phyloP scores from a whole-genome alignment of 768 basidiomycete genomes.

The Nidularia sp. region DNA sequence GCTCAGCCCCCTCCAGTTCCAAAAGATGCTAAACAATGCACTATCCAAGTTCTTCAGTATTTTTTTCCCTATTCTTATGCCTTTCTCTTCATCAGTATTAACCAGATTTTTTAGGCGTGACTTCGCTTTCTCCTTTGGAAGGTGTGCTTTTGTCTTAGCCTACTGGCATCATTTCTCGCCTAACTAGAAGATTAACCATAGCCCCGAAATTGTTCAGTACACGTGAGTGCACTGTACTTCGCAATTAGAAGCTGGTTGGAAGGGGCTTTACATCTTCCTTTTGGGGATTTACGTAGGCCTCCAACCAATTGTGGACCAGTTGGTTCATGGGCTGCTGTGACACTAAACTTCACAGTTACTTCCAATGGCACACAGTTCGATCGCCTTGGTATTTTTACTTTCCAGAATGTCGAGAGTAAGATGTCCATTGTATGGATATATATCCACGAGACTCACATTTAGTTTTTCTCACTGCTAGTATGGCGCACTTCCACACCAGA shows the following conservation, averaged over 20 bases:
- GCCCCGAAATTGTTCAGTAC: slow-evolving; percentile 62
- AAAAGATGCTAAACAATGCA: slow-evolving; percentile 54
- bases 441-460: not conserved
- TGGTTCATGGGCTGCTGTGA: slow-evolving; percentile 74
- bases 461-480: slow-evolving; percentile 29
- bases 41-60: slow-evolving; percentile 59
- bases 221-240: slow-evolving; percentile 27
- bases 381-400: slow-evolving; percentile 67
- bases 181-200: slow-evolving; percentile 15
- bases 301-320: slow-evolving; percentile 66
- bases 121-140: slow-evolving; percentile 68
- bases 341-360: slow-evolving; percentile 73
- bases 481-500: slow-evolving; percentile 83
- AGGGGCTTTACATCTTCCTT: not conserved
- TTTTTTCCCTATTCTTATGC: not conserved
- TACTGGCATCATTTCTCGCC: not conserved
- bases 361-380: slow-evolving; percentile 78
- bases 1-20: slow-evolving; percentile 72
- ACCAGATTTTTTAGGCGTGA: slow-evolving; percentile 43
- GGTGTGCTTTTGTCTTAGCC: slow-evolving; percentile 29
- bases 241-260: not conserved
- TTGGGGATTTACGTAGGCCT: slow-evolving; percentile 38
- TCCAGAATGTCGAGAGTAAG: slow-evolving; percentile 76
- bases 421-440: not conserved
- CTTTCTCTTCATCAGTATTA: not conserved